Evolutionary conservation across 1,284 basidiomycete genomes (phyloP), one percentile per base, ranked within the genome.

Genomic region (Ceratobasidium sp.): DNA sequence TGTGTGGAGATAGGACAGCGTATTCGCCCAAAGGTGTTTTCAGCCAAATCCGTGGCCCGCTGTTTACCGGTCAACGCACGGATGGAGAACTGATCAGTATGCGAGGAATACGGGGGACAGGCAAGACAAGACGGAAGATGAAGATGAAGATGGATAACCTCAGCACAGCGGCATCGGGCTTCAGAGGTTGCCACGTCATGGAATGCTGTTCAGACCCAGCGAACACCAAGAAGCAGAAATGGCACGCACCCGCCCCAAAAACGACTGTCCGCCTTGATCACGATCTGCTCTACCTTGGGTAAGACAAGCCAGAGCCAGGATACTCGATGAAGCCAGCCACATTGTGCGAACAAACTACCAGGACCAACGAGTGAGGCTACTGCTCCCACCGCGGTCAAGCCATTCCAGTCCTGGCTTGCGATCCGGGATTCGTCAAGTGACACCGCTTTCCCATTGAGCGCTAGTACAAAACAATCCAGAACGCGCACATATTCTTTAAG

Each of bases 191-290:
- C 6, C 52, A 54, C 52, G 52, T 54, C 52, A 54, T 16, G 6
- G 6, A 20, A 54, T 6, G 23, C 52, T 6, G 38, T 5, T 5
- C 38, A 41, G 10, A 41, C 10, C 38, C 38, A 54, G 10, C 38
- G 38, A 41, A 41, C 27, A 30, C 27, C 27, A 30, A 41, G 38
- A 41, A 41, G 38, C 38, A 41, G 38, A 41, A 41, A 6, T 14
- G 33, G 27, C 66, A 68, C 66, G 48, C 50, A 68, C 66, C 66
- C 66, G 44, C 48, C 48, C 12, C 66, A 44, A 35, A 68, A 68
- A 18, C 66, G 48, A 30, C 14, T 30, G 48, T 68, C 66, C 5
- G 18, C 23, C 33, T 30, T 50, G 8, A 68, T 12, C 18, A 50
- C 66, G 18, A 52, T 52, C 20, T 23, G 18, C 12, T 54, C 44